Percentiles rank a stretch among this genome's conserved stretches.
Conservation (phyloP, 164 flowering plant species). For the Stephania japonica region DNA sequence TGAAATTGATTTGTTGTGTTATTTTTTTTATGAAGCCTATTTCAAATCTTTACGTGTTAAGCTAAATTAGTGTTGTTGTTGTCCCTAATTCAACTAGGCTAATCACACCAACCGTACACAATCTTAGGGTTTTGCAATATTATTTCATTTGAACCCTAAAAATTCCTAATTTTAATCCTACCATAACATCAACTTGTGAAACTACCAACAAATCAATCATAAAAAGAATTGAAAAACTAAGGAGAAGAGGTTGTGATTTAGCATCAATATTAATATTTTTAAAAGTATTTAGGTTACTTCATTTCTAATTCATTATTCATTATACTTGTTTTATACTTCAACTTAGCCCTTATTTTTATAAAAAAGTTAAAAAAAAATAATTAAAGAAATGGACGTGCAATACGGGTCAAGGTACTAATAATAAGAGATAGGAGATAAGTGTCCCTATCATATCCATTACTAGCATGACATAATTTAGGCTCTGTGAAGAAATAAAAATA, state of each 20-base stretch:
- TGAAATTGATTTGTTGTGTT: too few relatives aligned
- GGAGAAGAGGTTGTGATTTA: neutral
- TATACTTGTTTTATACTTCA: conserved; percentile 2
- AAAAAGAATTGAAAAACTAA: neutral
- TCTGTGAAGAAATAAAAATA: neutral
- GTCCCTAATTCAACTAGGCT: too few relatives aligned
- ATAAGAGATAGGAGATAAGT: neutral
- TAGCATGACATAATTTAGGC: conserved; percentile 1
- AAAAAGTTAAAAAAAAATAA: neutral
- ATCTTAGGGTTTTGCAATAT: too few relatives aligned
- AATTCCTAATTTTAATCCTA: neutral
- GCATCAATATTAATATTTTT: neutral
- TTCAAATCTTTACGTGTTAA: too few relatives aligned
- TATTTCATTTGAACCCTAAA: too few relatives aligned
- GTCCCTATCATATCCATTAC: neutral
- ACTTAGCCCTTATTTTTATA: conserved; percentile 1
- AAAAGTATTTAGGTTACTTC: neutral
- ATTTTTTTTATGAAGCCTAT: too few relatives aligned
- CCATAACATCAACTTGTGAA: conserved; percentile 12
- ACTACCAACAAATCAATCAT: conserved; percentile 9
- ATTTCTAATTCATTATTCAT: neutral
- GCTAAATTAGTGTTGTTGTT: too few relatives aligned
- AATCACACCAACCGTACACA: too few relatives aligned
- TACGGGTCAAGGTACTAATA: neutral
- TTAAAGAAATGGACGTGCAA: neutral